Evolutionary conservation across 495 filamentous ascomycete species (phyloP).

Genomic region (Tuber indicum): DNA sequence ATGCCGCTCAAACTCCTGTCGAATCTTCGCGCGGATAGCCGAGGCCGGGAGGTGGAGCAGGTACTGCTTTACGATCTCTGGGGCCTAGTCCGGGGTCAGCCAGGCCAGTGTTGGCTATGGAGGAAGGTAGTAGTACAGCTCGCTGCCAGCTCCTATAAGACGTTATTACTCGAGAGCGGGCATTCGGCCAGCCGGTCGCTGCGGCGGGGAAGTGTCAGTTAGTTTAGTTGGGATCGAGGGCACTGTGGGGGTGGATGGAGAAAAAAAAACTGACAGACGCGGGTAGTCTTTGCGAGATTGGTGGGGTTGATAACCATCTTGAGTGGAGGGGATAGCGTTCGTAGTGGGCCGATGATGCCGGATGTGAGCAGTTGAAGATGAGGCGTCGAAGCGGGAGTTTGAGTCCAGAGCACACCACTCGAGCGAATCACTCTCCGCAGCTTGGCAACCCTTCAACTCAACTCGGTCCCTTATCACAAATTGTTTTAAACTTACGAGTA

Average conservation of each 20-base stretch:
- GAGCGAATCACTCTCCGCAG: neutral
- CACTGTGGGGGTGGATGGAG: neutral
- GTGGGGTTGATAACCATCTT: slow-evolving; percentile 81
- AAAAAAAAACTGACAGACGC: slow-evolving; percentile 66
- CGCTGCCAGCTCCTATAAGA: slow-evolving; percentile 92
- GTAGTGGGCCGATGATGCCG: slow-evolving; percentile 8
- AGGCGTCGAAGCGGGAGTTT: slow-evolving; percentile 17
- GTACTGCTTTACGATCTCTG: slow-evolving; percentile 96
- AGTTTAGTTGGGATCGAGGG: neutral
- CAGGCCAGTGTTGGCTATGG: neutral
- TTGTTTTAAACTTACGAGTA: too few species aligned
- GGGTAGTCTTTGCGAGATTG: slow-evolving; percentile 80
- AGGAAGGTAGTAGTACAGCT: slow-evolving; percentile 58
- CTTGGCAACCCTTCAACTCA: neutral
- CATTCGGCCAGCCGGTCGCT: slow-evolving; percentile 85
- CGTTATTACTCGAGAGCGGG: slow-evolving; percentile 69
- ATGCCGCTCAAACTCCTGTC: slow-evolving; percentile 96
- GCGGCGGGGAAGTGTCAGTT: slow-evolving; percentile 32
- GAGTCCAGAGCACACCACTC: neutral
- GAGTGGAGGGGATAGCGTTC: slow-evolving; percentile 24
- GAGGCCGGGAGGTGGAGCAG: slow-evolving; percentile 81
- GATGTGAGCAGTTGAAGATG: slow-evolving; percentile 14
- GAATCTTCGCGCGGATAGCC: slow-evolving; percentile 81
- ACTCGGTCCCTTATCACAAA: neutral
- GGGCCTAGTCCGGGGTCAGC: slow-evolving; percentile 54